phyloP scores from a whole-genome alignment of 2,329 filamentous ascomycete species.

The Sporothrix curviconia region DNA sequence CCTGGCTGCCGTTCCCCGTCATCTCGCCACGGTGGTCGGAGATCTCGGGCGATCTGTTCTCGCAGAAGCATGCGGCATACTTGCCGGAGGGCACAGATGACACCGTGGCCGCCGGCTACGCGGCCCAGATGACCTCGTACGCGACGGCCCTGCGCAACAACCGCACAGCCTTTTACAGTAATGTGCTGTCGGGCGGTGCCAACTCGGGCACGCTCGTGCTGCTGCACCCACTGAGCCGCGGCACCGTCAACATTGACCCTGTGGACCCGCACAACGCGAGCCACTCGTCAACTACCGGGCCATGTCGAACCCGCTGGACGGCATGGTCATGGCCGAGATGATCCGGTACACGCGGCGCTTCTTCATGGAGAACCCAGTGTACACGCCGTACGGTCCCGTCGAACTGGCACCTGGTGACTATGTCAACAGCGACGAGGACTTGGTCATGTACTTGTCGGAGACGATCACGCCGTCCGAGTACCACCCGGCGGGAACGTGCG shows the following conservation, averaged over 20 bases:
- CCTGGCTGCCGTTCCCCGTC: conserved; percentile 30
- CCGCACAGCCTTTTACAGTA: conserved; percentile 28
- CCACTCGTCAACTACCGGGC: conserved; percentile 34
- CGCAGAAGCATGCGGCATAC: conserved; percentile 28
- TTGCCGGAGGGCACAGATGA: conserved; percentile 29
- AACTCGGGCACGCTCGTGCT: conserved; percentile 26
- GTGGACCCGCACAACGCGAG: conserved; percentile 30
- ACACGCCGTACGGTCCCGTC: conserved; percentile 28
- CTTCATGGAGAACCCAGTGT: conserved; percentile 25
- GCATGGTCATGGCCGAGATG: conserved; percentile 38
- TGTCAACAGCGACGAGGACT: conserved; percentile 25
- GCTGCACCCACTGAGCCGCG: conserved; percentile 34
- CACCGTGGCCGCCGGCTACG: conserved; percentile 33
- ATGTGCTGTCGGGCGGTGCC: conserved; percentile 26
- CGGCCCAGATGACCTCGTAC: conserved; percentile 28
- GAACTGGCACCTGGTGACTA: conserved; percentile 31
- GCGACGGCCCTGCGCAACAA: conserved; percentile 24
- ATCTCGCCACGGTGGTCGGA: conserved; percentile 24
- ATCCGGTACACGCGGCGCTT: conserved; percentile 32
- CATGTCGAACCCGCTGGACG: conserved; percentile 44
- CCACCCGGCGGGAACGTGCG: conserved; percentile 37
- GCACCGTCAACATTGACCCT: conserved; percentile 33
- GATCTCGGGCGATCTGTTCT: conserved; percentile 23
- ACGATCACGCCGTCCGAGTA: conserved; percentile 26
- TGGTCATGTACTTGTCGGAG: conserved; percentile 21